Conservation (phyloP, 441 rosid species). For the Euphorbia corollata region DNA sequence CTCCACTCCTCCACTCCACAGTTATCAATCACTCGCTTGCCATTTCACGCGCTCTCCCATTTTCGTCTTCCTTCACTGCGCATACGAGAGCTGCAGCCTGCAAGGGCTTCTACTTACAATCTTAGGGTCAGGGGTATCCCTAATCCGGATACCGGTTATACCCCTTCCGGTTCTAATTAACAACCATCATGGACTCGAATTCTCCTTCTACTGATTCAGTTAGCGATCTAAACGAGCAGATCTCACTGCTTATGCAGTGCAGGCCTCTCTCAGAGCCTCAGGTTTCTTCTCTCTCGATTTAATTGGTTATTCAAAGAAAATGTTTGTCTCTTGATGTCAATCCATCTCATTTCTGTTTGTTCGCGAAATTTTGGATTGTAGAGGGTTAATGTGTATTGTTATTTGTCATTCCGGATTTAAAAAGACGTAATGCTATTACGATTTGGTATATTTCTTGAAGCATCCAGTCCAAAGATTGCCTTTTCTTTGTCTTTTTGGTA, state of each 20-base stretch:
- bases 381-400: background rate
- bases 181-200: constrained; percentile 36
- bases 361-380: background rate
- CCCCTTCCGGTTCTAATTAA: constrained; percentile 6
- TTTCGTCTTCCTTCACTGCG: constrained; percentile 24
- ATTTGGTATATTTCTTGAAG: background rate
- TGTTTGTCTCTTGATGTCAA: background rate
- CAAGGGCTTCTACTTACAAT: constrained; percentile 11
- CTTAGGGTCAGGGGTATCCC: constrained; percentile 23
- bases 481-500: background rate
- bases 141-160: constrained; percentile 5
- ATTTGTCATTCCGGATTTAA: background rate
- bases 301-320: background rate
- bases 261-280: constrained; percentile 56
- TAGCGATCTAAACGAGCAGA: constrained; percentile 53
- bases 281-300: constrained; percentile 27
- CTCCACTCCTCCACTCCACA: background rate
- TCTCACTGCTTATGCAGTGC: constrained; percentile 67
- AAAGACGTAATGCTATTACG: background rate
- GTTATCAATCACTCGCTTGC: background rate
- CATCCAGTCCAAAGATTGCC: background rate
- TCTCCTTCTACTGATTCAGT: constrained; percentile 41
- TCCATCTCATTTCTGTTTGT: background rate
- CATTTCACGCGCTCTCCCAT: constrained; percentile 20
- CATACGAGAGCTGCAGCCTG: constrained; percentile 16